Evolutionary conservation across 768 basidiomycete species (phyloP), one percentile per base, ranked within the genome.

Genomic region (Coprinopsis cinerea): DNA sequence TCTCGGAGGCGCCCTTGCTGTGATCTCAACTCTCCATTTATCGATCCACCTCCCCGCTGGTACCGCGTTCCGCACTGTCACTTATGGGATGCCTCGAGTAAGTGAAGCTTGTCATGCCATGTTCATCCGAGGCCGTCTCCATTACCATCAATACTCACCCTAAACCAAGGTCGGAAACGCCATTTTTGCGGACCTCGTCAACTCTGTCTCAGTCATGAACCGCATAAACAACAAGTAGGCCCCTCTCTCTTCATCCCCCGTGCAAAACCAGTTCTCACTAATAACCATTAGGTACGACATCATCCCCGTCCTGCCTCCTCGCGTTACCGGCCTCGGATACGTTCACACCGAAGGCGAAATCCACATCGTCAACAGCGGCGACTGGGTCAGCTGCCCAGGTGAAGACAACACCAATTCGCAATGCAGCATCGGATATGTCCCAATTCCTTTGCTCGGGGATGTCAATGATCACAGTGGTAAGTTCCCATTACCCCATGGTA

Each of bases 101-200:
- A 18, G 50, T 63, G 14, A 25, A 15, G 24, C 37, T 9, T 18
- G 7, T 20, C 37, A 43, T 10, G 9, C 18, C 10, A 10, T 39
- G 18, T 39, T 39, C 11, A 39, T 39, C n/a, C n/a, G n/a, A n/a
- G 30, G 30, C 15, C 15, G 9, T 32, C 14, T 40, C 10, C 13
- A 27, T 18, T 11, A 17, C 1, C 26, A 22, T 32, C 39, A n/a
- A n/a, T n/a, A 47, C 23, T 30, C 3, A 26, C 28, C 27, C 6
- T 30, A 35, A 15, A 17, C 67, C 69, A 73, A 52, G 78, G 55
- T 57, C 17, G 78, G 78, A 4, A 77, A 77, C 57, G 44, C 61
- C 1, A 72, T 65, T n/a, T 81, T 73, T 54, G 79, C 72, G n/a
- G 42, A 60, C n/a, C 69, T 76, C 28, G 68, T 81, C 51, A 77